phyloP scores from a whole-genome alignment of 805 yeast species.

The Blastobotrys terrestris region DNA sequence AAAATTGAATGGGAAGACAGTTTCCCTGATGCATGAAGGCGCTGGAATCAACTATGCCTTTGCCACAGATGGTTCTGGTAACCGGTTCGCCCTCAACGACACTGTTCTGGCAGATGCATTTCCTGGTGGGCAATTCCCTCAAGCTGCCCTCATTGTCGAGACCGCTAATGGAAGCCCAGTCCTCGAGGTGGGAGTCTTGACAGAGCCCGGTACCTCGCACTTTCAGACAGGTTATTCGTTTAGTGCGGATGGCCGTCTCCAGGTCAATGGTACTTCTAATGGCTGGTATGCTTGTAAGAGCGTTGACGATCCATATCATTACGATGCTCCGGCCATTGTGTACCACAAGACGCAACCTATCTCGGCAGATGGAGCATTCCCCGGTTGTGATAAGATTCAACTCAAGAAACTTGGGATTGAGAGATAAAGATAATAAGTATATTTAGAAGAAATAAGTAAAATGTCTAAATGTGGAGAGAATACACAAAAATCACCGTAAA shows the following conservation, averaged over 20 bases:
- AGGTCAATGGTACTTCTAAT: background rate
- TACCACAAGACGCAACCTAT: background rate
- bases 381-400: background rate
- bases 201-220: background rate
- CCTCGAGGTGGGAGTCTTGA: background rate
- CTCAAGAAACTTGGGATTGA: background rate
- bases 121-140: background rate
- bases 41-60: constrained; percentile 6
- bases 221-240: background rate
- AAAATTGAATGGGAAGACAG: background rate
- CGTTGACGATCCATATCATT: constrained; percentile 1
- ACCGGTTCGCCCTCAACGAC: background rate
- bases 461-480: background rate
- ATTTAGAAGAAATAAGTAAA: too few relatives aligned
- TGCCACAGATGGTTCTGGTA: background rate
- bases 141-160: background rate
- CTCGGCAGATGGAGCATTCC: background rate
- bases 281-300: background rate
- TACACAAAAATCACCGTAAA: background rate
- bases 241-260: background rate
- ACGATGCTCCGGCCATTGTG: background rate
- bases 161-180: background rate
- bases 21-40: background rate
- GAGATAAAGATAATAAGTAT: too few relatives aligned
- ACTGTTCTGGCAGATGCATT: background rate